Conservation (phyloP, 805 yeast genomes). For the Barnettozyma pratensis region DNA sequence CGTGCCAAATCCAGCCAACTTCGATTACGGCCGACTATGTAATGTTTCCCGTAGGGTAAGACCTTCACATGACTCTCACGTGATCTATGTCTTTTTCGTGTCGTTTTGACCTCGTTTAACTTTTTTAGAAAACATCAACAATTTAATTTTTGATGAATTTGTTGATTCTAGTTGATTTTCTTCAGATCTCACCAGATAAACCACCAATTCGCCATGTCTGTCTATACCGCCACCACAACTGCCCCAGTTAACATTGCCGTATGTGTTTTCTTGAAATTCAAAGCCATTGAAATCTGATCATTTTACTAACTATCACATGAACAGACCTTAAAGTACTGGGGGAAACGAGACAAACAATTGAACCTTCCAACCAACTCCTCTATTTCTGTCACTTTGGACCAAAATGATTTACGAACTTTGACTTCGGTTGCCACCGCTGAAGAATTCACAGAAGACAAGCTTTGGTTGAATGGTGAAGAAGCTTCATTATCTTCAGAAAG, state of each 20-base stretch:
- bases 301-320: not conserved
- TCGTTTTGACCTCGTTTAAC: too few species aligned
- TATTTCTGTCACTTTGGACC: conserved; percentile 89
- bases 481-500: conserved; percentile 63
- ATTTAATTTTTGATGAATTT: too few species aligned
- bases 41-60: too few species aligned
- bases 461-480: conserved; percentile 81
- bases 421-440: conserved; percentile 79
- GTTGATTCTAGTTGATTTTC: too few species aligned
- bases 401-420: conserved; percentile 83
- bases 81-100: too few species aligned
- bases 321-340: conserved; percentile 95
- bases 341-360: conserved; percentile 83
- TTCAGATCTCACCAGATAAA: too few species aligned
- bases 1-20: too few species aligned
- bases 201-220: conserved; percentile 32
- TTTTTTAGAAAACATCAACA: too few species aligned
- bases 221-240: conserved; percentile 75
- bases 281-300: not conserved
- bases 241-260: conserved; percentile 98
- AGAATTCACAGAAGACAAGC: conserved; percentile 52
- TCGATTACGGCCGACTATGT: too few species aligned
- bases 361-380: conserved; percentile 96
- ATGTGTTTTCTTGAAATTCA: conserved; percentile 28
- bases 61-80: too few species aligned